phyloP scores from a whole-genome alignment of 345 rosid species.

The Draba incana region DNA sequence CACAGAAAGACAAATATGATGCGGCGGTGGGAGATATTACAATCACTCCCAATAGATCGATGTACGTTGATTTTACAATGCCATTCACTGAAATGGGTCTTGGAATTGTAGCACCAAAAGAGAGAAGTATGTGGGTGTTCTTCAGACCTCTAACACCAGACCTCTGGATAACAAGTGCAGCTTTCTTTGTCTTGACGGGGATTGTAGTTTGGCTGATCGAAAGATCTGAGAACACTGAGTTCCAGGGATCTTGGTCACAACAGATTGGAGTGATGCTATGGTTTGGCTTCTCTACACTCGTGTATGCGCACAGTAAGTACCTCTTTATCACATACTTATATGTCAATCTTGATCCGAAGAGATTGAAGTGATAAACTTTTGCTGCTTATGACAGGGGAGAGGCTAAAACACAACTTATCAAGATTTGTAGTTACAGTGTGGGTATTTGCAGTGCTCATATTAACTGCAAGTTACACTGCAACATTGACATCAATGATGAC shows the following conservation, averaged over 20 bases:
- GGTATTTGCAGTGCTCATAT: constrained; percentile 54
- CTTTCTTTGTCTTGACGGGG: constrained; percentile 49
- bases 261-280: constrained; percentile 48
- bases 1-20: constrained; percentile 45
- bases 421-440: constrained; percentile 58
- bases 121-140: constrained; percentile 54
- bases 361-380: neutral
- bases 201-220: constrained; percentile 59
- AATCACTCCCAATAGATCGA: constrained; percentile 43
- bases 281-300: constrained; percentile 59
- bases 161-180: constrained; percentile 53
- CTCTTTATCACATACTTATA: neutral
- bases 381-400: constrained; percentile 48
- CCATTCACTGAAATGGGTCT: constrained; percentile 54
- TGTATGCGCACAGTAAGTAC: constrained; percentile 55
- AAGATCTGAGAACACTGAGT: constrained; percentile 42
- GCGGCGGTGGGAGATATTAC: constrained; percentile 54
- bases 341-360: neutral
- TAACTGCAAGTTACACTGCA: constrained; percentile 59
- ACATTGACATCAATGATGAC: constrained; percentile 55
- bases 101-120: constrained; percentile 47
- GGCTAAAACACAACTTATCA: constrained; percentile 46
- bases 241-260: constrained; percentile 47
- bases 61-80: constrained; percentile 50
- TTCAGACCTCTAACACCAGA: constrained; percentile 50